phyloP scores from a whole-genome alignment of 2,329 filamentous ascomycete species.

The Xylariaceae sp. region DNA sequence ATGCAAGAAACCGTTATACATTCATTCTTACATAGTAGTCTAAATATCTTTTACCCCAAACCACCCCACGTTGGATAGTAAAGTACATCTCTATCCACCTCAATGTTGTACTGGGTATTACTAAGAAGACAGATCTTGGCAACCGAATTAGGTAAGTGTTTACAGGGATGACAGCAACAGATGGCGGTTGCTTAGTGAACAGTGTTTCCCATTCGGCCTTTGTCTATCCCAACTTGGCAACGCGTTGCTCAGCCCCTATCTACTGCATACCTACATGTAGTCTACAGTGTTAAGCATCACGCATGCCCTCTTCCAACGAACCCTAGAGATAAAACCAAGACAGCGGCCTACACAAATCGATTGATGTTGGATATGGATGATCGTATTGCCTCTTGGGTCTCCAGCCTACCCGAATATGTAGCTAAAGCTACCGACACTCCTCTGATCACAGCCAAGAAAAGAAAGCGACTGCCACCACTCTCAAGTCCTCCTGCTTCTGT shows the following conservation, averaged over 20 bases:
- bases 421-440: background rate
- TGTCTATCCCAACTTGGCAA: background rate
- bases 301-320: background rate
- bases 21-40: too few species aligned
- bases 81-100: too few species aligned
- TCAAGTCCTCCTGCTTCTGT: constrained; percentile 1
- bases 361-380: background rate
- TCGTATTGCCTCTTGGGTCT: background rate
- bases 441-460: background rate
- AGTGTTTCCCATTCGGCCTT: background rate
- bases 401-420: background rate
- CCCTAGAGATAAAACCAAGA: background rate
- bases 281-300: background rate
- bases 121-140: too few species aligned
- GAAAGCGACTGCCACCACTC: constrained; percentile 1
- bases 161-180: background rate
- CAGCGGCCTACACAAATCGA: background rate
- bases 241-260: background rate
- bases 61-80: too few species aligned
- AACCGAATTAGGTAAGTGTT: background rate
- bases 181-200: background rate
- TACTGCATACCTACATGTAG: too few species aligned
- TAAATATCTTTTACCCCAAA: too few species aligned
- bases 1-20: too few species aligned
- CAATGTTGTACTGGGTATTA: too few species aligned